Conservation (phyloP, 495 filamentous ascomycete species). For the Evernia prunastri region DNA sequence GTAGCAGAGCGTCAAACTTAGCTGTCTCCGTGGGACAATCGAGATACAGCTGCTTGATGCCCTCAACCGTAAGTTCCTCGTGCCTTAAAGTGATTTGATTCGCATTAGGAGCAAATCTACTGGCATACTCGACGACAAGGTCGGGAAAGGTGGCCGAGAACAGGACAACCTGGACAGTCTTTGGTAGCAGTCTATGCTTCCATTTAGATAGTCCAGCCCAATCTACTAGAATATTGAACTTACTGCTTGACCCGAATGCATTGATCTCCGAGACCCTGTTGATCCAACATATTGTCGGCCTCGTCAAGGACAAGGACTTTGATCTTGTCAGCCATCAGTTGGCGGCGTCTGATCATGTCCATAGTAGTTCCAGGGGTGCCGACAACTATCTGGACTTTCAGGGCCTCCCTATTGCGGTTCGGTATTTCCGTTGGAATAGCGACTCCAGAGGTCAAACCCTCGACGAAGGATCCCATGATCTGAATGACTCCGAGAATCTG, state of each 20-base stretch:
- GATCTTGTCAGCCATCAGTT: conserved; percentile 57
- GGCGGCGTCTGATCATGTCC: conserved; percentile 70
- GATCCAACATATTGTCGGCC: conserved; percentile 93
- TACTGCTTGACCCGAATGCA: conserved; percentile 81
- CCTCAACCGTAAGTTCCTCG: conserved; percentile 89
- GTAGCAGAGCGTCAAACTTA: conserved; percentile 82
- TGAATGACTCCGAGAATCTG: conserved; percentile 83
- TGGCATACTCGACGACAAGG: conserved; percentile 72
- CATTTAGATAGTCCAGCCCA: conserved; percentile 6
- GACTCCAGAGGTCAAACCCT: conserved; percentile 61
- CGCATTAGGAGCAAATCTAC: conserved; percentile 70
- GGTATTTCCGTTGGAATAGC: conserved; percentile 72
- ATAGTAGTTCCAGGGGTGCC: conserved; percentile 92
- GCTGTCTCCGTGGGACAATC: conserved; percentile 73
- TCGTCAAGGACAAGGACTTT: conserved; percentile 84
- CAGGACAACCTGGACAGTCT: conserved; percentile 71
- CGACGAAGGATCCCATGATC: conserved; percentile 74
- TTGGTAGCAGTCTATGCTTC: conserved; percentile 55
- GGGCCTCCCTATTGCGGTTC: conserved; percentile 46
- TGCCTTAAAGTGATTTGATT: conserved; percentile 84
- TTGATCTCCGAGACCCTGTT: conserved; percentile 91
- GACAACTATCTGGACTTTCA: conserved; percentile 72
- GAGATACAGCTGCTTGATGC: conserved; percentile 94
- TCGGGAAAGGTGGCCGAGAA: conserved; percentile 96
- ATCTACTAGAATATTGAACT: conserved; percentile 31